These are phyloP conservation scores for Sporothrix luriei DNA, from an alignment of 2,329 filamentous ascomycete genomes.

Conservation along the genomic window DNA sequence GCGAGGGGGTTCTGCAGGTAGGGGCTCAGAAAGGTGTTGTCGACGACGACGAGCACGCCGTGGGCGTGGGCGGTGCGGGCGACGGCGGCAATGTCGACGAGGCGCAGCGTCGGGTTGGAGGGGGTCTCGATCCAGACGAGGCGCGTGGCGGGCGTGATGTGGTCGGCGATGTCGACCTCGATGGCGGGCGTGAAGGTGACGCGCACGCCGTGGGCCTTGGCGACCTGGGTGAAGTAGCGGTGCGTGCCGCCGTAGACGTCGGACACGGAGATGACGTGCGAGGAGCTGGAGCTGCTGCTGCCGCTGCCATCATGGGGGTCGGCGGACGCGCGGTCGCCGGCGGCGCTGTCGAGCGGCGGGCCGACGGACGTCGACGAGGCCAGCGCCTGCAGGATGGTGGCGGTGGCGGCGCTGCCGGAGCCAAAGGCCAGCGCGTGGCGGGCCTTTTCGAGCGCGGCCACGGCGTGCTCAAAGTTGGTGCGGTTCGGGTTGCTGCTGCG, in stretches of 20 bases:
- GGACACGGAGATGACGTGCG: constrained; percentile 93
- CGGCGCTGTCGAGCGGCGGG: constrained; percentile 23
- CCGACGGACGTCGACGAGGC: constrained; percentile 53
- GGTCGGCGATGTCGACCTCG: constrained; percentile 78
- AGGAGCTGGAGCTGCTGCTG: constrained; percentile 43
- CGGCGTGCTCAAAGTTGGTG: constrained; percentile 87
- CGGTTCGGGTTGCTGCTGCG: constrained; percentile 94
- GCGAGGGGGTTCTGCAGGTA: constrained; percentile 96
- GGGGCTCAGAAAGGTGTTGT: constrained; percentile 97
- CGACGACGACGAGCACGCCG: constrained; percentile 93
- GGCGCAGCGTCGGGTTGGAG: constrained; percentile 87
- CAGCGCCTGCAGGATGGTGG: constrained; percentile 88
- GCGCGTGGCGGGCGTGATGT: constrained; percentile 88
- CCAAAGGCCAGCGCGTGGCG: constrained; percentile 92
- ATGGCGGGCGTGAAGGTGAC: constrained; percentile 95
- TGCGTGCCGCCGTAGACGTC: constrained; percentile 98
- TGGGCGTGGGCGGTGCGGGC: constrained; percentile 80
- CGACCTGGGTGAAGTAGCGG: constrained; percentile 98
- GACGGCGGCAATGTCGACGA: constrained; percentile 90
- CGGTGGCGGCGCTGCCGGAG: constrained; percentile 91
- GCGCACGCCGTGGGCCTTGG: constrained; percentile 87
- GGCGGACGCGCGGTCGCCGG: neutral
- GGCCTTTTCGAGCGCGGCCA: constrained; percentile 90
- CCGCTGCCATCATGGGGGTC: no score
- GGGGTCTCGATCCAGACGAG: constrained; percentile 97